These are phyloP conservation scores for Trypanosomatidae sp. DNA, from an alignment of 208 protist genomes.

Conservation along the genomic window DNA sequence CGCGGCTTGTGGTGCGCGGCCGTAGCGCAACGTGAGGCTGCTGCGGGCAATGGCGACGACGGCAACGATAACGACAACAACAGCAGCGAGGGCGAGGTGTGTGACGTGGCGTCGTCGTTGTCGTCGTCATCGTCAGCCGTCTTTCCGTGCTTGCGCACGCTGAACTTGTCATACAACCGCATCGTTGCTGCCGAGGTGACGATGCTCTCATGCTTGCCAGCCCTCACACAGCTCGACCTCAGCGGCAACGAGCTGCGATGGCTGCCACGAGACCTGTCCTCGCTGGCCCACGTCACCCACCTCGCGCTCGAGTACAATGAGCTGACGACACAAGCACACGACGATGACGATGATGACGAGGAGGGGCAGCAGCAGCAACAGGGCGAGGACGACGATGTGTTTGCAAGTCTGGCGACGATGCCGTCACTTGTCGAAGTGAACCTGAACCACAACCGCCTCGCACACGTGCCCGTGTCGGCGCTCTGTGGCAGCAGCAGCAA, in stretches of 20 bases:
- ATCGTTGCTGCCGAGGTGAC: slow-evolving; percentile 40
- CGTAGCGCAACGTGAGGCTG: not conserved
- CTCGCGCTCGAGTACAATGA: slow-evolving; percentile 72
- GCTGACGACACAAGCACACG: slow-evolving; percentile 12
- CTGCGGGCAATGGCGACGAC: not conserved
- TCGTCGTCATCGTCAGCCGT: slow-evolving; percentile 20
- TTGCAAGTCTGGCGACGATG: slow-evolving; percentile 40
- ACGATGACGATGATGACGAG: not conserved
- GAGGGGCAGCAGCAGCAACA: not conserved
- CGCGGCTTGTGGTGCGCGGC: not conserved
- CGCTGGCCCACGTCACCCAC: slow-evolving; percentile 61
- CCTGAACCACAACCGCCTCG: slow-evolving; percentile 63
- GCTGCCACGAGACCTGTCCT: slow-evolving; percentile 55
- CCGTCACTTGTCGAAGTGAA: slow-evolving; percentile 75
- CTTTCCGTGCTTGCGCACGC: slow-evolving; percentile 27
- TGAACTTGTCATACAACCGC: slow-evolving; percentile 81
- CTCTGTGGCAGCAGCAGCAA: too few relatives aligned
- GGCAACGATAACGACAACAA: slow-evolving; percentile 3
- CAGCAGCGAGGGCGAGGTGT: not conserved
- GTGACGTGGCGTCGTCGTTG: not conserved
- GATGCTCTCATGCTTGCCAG: slow-evolving; percentile 42
- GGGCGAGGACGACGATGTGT: slow-evolving; percentile 4
- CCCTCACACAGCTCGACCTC: slow-evolving; percentile 65
- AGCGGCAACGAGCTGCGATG: slow-evolving; percentile 62
- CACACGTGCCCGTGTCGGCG: slow-evolving; percentile 39